These are phyloP conservation scores for Falciphora oryzae DNA, from an alignment of 2,329 filamentous ascomycete genomes.

Conservation along the genomic window DNA sequence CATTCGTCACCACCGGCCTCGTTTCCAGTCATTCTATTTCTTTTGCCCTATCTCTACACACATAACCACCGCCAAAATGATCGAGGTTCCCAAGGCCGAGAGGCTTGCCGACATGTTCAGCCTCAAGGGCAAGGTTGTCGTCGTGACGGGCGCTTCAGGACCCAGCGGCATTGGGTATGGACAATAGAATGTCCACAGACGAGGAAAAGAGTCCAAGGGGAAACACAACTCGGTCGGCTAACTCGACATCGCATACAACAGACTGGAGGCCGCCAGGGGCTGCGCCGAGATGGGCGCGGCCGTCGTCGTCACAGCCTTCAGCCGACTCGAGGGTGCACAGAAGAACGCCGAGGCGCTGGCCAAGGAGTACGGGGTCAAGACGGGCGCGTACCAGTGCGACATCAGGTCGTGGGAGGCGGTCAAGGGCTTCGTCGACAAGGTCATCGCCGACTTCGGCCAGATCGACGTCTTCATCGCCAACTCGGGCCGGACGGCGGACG, in stretches of 20 bases:
- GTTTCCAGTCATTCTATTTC: background rate
- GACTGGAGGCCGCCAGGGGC: slow-evolving; percentile 58
- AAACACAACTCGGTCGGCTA: too few relatives aligned
- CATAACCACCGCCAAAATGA: background rate
- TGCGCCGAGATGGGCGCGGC: slow-evolving; percentile 67
- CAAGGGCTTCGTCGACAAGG: slow-evolving; percentile 43
- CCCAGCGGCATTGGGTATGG: background rate
- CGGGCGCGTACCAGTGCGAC: slow-evolving; percentile 52
- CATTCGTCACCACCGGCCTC: background rate
- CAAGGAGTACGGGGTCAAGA: slow-evolving; percentile 61
- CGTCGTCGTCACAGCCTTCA: slow-evolving; percentile 66
- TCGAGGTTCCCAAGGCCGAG: background rate
- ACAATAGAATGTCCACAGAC: too few relatives aligned
- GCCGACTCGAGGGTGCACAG: slow-evolving; percentile 60
- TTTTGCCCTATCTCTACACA: too few relatives aligned
- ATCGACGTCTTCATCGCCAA: slow-evolving; percentile 78
- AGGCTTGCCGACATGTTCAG: slow-evolving; percentile 59
- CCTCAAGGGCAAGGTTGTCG: slow-evolving; percentile 77
- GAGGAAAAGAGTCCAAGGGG: too few relatives aligned
- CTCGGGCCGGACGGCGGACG: slow-evolving; percentile 44
- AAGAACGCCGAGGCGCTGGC: slow-evolving; percentile 61
- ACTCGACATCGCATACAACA: background rate
- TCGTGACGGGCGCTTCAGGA: slow-evolving; percentile 73
- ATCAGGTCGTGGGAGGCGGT: slow-evolving; percentile 49
- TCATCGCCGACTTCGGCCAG: slow-evolving; percentile 65